Evolutionary conservation across 2,329 filamentous ascomycete genomes (phyloP).

Genomic region (Aquanectria penicillioides): DNA sequence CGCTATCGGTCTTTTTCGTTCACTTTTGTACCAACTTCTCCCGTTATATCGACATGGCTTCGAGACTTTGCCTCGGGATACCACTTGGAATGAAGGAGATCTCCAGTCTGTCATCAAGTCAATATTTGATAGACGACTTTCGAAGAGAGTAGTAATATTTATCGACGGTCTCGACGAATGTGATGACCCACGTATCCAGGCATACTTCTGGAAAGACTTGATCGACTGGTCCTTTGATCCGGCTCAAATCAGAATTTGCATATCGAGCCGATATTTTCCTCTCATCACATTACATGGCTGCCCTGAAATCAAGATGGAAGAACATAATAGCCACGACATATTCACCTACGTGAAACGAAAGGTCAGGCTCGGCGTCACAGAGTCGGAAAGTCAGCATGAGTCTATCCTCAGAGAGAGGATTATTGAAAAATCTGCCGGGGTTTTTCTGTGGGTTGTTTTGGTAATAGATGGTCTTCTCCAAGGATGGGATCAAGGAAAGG

Average conservation of each 20-base stretch:
- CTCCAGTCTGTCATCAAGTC: neutral
- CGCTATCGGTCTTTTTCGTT: neutral
- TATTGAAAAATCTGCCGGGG: neutral
- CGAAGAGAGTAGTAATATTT: constrained; percentile 12
- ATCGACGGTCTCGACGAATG: constrained; percentile 27
- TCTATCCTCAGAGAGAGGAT: neutral
- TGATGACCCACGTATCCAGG: neutral
- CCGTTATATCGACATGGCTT: too few species aligned
- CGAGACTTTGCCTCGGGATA: too few species aligned
- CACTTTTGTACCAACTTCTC: constrained; percentile 20
- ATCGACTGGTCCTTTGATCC: neutral
- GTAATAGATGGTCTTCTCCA: constrained; percentile 12
- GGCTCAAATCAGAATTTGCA: constrained; percentile 5
- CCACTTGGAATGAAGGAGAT: neutral
- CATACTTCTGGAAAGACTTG: constrained; percentile 11
- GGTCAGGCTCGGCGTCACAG: neutral
- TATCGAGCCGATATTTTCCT: constrained; percentile 23
- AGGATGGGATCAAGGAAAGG: constrained; percentile 16
- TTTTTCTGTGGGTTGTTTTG: constrained; percentile 28
- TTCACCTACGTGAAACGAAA: constrained; percentile 10
- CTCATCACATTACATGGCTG: neutral
- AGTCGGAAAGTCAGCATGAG: neutral
- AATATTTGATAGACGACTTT: neutral
- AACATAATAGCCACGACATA: constrained; percentile 13
- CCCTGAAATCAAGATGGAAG: neutral